Base-by-base conservation (phyloP, 495 filamentous ascomycete species). In the Xylaria sp. region DNA sequence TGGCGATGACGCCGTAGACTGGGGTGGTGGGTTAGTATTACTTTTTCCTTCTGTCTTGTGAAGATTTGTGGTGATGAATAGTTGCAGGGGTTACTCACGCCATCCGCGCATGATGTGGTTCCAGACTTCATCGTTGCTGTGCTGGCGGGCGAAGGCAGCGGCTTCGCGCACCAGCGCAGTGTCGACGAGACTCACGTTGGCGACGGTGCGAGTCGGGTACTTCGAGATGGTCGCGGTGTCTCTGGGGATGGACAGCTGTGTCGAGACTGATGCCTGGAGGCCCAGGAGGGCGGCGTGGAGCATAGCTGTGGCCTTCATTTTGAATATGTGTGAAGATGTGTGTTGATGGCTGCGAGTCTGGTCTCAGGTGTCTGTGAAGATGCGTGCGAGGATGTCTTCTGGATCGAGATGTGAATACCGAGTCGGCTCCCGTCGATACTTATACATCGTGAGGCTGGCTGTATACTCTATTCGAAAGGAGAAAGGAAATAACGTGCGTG, bases 51-150 rank as follows among this genome's bases (percentile, higher is more conserved):
- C 12, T 11, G 1, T 43, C 19, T 41, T 21, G 4, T 48, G 9
- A 24, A 3, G 14, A 46, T 2, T 26, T 8, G 19, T 44, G 5
- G 61, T 21, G 29, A n/a, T 52, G 46, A n/a, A 15, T 3, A 26
- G 26, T 29, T 41, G 64, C 37, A 58, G 37, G 40, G 12, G n/a
- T 11, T 14, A 70, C 68, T 61, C 17, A 70, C 68, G 78, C 73
- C 75, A 82, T 17, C 78, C 71, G 7, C 83, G 80, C 52, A 83
- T 73, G 68, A 81, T 52, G 57, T 85, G 83, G 66, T 86, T 83
- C 76, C 77, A 84, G 37, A 74, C 59, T 14, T 62, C 21, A 57
- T 80, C 72, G 44, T 67, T 77, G 31, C 77, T 71, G 71, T 82
- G 74, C 17, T 71, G 53, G 7, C 77, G 77, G 55, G 80, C 78